phyloP scores from a whole-genome alignment of 768 basidiomycete species.

The Gelatoporia subvermispora region DNA sequence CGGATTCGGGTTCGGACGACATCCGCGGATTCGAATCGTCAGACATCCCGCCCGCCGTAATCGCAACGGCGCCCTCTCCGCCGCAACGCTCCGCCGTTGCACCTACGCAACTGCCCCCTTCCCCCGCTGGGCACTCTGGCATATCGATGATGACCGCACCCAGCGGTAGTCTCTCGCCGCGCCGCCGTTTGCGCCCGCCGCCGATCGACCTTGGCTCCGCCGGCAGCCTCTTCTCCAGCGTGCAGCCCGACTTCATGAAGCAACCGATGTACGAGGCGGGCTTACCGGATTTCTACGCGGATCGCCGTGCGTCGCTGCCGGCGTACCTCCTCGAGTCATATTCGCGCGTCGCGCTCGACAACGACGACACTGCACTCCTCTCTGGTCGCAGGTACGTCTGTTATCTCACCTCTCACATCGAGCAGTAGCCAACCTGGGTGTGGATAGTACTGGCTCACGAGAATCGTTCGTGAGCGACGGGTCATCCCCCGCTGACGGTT shows the following conservation, averaged over 20 bases:
- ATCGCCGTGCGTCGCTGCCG: constrained; percentile 11
- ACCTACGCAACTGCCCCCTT: neutral
- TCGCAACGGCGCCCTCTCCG: constrained; percentile 1
- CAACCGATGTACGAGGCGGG: neutral
- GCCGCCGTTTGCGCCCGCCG: constrained; percentile 11
- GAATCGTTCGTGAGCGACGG: neutral
- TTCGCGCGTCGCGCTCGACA: constrained; percentile 5
- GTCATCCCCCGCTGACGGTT: constrained; percentile 5
- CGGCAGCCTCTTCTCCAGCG: neutral
- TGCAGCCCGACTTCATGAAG: neutral
- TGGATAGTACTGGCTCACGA: neutral
- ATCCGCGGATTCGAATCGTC: neutral
- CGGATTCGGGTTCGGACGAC: constrained; percentile 9
- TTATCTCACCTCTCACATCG: neutral
- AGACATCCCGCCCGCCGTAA: constrained; percentile 3
- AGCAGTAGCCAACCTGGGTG: neutral
- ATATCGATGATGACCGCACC: too few relatives aligned
- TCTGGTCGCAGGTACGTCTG: neutral
- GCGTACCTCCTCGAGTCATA: constrained; percentile 13
- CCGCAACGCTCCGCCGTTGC: neutral
- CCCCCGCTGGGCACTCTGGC: neutral
- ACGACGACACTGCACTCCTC: neutral
- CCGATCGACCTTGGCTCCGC: constrained; percentile 7
- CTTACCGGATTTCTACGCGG: neutral
- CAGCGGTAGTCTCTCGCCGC: neutral